Base-by-base conservation (phyloP, 208 protist genomes). In the Novymonas esmeraldas region DNA sequence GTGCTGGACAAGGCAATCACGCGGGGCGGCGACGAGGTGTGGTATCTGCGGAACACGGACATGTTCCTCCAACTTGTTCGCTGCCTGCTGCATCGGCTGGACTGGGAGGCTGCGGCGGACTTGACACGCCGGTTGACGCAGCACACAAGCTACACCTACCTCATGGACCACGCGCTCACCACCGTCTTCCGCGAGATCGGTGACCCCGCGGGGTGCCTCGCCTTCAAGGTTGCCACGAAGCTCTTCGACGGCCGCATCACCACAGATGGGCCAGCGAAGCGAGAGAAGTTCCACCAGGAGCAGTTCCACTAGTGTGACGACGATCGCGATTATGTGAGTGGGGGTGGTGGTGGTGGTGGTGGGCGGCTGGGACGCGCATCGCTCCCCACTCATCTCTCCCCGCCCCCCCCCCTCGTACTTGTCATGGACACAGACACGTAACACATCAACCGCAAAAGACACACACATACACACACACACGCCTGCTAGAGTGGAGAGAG, bases 141-240 rank as follows among this genome's bases (percentile, higher is more conserved):
- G 64, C 73, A 90, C 64, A 72, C 71, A n/a, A 84, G 62, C 13
- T 94, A 92, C 72, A 96, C 84, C 14, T 88, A 91, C 73, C 75
- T 86, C 59, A 92, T 96, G 84, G 91, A 96, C 57, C 84, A 92
- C 55, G 86, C 93, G 48, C 59, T 96, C 18, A 89, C 81, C 14
- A 65, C 64, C 3, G 93, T 96, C 63, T 96, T 96, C 69, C 67
- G 59, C 20, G 87, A 94, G 55, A 91, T 94, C 46, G 91, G 91
- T 22, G 91, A 96, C 59, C 91, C 91, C 0, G 77, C 86, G 16
- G 91, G 91, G 2, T 90, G 78, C 54, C 60, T 96, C 18, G 82
- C 86, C 14, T 96, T 96, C 69, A 96, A 96, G 66, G 87, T 94
- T 14, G 91, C 91, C 28, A 90, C 91, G 36, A 90, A 92, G 70